phyloP scores from a whole-genome alignment of 257 asterid genomes.

The Lycium ferocissimum region DNA sequence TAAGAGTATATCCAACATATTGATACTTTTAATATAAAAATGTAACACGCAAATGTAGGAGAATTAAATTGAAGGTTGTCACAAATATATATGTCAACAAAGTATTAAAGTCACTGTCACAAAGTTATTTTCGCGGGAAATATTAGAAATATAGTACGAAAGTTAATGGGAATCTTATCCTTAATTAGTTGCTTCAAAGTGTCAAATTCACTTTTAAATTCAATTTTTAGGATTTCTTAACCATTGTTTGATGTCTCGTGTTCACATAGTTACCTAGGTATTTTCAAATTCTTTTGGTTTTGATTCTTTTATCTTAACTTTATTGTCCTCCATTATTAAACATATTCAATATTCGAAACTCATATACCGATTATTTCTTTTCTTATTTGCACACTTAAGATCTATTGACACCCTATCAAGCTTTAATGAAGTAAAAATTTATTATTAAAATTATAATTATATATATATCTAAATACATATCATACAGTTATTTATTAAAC shows the following conservation, averaged over 20 bases:
- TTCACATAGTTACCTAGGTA: neutral
- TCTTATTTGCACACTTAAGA: no score
- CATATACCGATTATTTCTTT: no score
- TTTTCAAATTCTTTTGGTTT: no score
- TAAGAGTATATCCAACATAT: neutral
- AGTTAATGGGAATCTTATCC: slow-evolving; percentile 11
- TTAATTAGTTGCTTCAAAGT: neutral
- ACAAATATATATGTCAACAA: neutral
- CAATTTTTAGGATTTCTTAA: neutral
- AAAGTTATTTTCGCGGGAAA: neutral
- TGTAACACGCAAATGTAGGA: neutral
- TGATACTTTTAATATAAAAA: neutral
- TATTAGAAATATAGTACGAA: neutral
- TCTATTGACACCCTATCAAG: no score
- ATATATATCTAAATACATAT: no score
- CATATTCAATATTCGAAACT: no score
- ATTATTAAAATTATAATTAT: no score
- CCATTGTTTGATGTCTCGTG: neutral
- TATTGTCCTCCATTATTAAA: no score
- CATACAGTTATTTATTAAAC: no score
- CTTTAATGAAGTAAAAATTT: no score
- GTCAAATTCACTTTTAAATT: neutral
- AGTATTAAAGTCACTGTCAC: slow-evolving; percentile 19
- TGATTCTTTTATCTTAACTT: no score
- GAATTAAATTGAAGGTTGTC: neutral